Evolutionary conservation across 768 basidiomycete genomes (phyloP).

Genomic region (Xerocomellus dryophilus): DNA sequence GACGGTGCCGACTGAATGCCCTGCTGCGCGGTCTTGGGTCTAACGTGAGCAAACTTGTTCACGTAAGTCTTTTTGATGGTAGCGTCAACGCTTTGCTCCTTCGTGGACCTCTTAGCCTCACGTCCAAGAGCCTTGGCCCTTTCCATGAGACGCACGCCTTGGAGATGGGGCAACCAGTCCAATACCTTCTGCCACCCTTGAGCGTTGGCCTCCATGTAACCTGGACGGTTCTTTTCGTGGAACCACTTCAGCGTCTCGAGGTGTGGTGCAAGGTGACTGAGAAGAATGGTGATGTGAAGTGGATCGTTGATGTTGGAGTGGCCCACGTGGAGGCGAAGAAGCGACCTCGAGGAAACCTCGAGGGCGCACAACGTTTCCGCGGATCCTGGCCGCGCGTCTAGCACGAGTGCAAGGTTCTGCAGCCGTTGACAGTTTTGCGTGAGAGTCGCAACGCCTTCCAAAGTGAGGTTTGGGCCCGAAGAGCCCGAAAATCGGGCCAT

Average conservation of each 20-base stretch:
- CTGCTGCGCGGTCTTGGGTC: slow-evolving; percentile 35
- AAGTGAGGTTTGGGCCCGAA: slow-evolving; percentile 53
- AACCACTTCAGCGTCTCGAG: slow-evolving; percentile 73
- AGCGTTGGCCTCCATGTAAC: slow-evolving; percentile 64
- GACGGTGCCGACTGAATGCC: slow-evolving; percentile 39
- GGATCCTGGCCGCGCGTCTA: slow-evolving; percentile 52
- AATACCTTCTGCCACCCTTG: slow-evolving; percentile 65
- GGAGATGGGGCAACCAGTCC: slow-evolving; percentile 71
- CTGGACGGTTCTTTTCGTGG: slow-evolving; percentile 72
- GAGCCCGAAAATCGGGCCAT: slow-evolving; percentile 60
- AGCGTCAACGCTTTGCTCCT: slow-evolving; percentile 52
- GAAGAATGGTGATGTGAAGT: slow-evolving; percentile 65
- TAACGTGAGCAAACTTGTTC: slow-evolving; percentile 42
- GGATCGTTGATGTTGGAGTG: slow-evolving; percentile 71
- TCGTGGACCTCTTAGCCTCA: slow-evolving; percentile 18
- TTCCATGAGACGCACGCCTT: slow-evolving; percentile 61
- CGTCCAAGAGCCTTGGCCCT: slow-evolving; percentile 40
- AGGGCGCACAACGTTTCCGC: slow-evolving; percentile 45
- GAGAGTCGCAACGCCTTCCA: slow-evolving; percentile 62
- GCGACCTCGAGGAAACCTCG: slow-evolving; percentile 57
- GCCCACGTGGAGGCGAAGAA: slow-evolving; percentile 70
- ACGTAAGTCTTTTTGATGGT: slow-evolving; percentile 39
- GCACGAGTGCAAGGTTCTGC: slow-evolving; percentile 62
- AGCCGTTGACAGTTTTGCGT: slow-evolving; percentile 56
- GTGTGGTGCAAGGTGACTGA: slow-evolving; percentile 75